Conservation (phyloP, 306 rosid genomes). For the Quercus wislizeni region DNA sequence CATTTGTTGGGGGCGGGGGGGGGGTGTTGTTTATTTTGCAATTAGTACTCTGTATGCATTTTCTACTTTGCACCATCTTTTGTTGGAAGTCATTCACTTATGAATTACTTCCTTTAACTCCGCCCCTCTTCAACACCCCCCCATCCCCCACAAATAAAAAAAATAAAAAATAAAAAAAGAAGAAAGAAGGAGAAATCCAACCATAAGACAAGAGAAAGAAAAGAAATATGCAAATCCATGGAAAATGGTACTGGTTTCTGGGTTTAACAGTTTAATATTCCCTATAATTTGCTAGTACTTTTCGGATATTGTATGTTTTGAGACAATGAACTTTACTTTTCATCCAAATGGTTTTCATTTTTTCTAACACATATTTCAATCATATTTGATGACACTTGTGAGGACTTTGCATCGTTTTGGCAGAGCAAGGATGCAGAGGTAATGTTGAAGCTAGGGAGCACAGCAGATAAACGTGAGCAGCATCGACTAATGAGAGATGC, state of each 20-base stretch:
- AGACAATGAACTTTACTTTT: neutral
- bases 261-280: neutral
- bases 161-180: no score
- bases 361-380: neutral
- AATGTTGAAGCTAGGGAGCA: slow-evolving; percentile 89
- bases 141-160: no score
- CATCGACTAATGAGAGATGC: slow-evolving; percentile 93
- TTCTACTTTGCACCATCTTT: neutral
- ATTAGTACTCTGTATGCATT: neutral
- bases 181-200: no score
- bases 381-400: slow-evolving; percentile 6
- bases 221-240: neutral
- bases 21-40: neutral
- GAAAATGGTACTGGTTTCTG: neutral
- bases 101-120: neutral
- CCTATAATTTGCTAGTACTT: neutral
- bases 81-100: neutral
- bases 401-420: slow-evolving; percentile 27
- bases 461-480: slow-evolving; percentile 88
- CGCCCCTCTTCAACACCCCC: neutral
- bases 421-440: slow-evolving; percentile 98
- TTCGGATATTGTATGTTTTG: neutral
- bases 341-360: neutral
- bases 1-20: no score
- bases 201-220: neutral